Conservation (phyloP, 768 basidiomycete genomes). For the Trametes maxima region DNA sequence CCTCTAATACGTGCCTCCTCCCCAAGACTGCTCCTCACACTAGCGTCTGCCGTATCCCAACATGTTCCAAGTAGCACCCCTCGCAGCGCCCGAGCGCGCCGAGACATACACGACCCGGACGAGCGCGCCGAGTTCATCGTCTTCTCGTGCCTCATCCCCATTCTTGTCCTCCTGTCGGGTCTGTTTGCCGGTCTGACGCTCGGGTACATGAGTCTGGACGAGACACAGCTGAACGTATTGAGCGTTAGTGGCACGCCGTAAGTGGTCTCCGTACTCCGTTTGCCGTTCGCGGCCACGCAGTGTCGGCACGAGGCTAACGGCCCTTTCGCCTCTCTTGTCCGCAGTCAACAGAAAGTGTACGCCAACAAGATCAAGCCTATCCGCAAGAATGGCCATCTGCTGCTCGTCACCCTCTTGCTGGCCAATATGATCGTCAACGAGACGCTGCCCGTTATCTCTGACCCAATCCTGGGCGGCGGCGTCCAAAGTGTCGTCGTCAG, state of each 20-base stretch:
- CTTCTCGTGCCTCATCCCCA: conserved; percentile 68
- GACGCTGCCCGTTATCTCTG: conserved; percentile 80
- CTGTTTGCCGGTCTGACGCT: conserved; percentile 90
- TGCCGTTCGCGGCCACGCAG: conserved; percentile 12
- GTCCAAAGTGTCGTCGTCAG: conserved; percentile 76
- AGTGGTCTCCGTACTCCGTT: conserved; percentile 31
- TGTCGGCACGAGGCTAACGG: background rate
- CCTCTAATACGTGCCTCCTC: conserved; percentile 25
- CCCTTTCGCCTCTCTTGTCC: background rate
- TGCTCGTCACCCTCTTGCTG: conserved; percentile 80
- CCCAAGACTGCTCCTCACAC: conserved; percentile 30
- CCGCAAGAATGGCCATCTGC: conserved; percentile 78
- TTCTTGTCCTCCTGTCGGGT: conserved; percentile 82
- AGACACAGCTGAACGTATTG: conserved; percentile 87
- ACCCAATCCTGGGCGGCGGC: conserved; percentile 79
- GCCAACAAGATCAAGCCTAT: conserved; percentile 88
- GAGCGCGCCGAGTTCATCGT: conserved; percentile 38
- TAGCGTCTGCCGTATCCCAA: conserved; percentile 30
- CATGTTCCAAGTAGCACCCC: conserved; percentile 26
- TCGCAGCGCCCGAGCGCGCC: conserved; percentile 32
- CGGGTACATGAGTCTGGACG: conserved; percentile 92
- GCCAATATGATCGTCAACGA: conserved; percentile 95
- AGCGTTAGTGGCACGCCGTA: conserved; percentile 84
- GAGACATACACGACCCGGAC: conserved; percentile 27
- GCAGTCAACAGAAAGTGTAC: conserved; percentile 76